Base-by-base conservation (phyloP, 805 yeast species). In the Suhomyces prunicola region DNA sequence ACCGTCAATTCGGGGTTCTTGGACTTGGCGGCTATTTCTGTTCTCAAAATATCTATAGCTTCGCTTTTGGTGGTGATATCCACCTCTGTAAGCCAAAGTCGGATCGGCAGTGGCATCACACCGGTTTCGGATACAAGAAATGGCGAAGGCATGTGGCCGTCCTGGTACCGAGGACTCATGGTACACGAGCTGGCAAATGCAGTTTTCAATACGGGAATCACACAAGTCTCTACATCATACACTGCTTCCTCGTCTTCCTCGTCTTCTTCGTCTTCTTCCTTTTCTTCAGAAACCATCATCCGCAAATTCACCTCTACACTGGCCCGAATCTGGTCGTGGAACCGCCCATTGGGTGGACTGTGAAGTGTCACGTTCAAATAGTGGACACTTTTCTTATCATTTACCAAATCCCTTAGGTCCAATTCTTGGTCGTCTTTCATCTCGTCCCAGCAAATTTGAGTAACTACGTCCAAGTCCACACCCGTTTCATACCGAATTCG, bases 391-490 rank as follows among this genome's bases (percentile, higher is more conserved):
- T 39, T 53, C 12, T 50, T 51, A 15, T 36, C 41, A n/a, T 50
- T 51, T 1, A 57, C 56, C 4, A 62, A 50, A 1, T 54, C 54
- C 4, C 56, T 50, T 29, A 74, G 46, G 24, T 62, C 60, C 41
- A 74, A 55, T 1, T 73, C 66, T 53, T 72, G 76, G 47, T 75
- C 80, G 54, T 75, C 80, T 53, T 75, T 75, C 44, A 69, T 53
- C 6, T 48, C 56, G 22, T 70, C 66, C 78, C 78, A 75, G 50
- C 64, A 65, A 4, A 61, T 60, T 45, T 60, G 68, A 2, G 67
- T 60, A 6, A 57, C 54, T 8, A 60, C 22, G 26, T 56, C 59
- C 17, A 50, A 29, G 5, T 59, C 63, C 2, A 57, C 51, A 8
- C 60, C 65, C 1, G 45, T 46, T 40, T 46, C 56, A 10, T 54